phyloP scores from a whole-genome alignment of 2,329 filamentous ascomycete genomes.

The Alternaria dauci region DNA sequence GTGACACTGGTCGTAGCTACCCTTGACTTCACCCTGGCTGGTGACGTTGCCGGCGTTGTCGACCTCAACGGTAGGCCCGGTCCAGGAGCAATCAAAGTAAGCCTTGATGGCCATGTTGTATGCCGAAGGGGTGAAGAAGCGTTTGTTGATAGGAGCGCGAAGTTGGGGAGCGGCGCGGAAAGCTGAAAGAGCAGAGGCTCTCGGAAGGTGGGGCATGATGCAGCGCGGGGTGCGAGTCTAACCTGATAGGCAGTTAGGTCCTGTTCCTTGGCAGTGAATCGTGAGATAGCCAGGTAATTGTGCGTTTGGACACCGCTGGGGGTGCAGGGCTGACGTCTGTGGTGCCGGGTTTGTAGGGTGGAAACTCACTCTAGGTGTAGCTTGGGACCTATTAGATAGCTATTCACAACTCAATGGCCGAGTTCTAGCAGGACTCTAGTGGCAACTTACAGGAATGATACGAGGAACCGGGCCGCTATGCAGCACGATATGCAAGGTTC shows the following conservation, averaged over 20 bases:
- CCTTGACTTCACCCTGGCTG: constrained; percentile 58
- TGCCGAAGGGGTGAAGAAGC: constrained; percentile 70
- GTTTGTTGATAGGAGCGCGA: constrained; percentile 53
- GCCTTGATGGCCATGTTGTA: constrained; percentile 78
- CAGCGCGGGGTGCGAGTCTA: constrained; percentile 35
- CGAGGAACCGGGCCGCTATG: constrained; percentile 45
- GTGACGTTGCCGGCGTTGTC: constrained; percentile 63
- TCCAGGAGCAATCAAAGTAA: constrained; percentile 77
- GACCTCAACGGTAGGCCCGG: constrained; percentile 74
- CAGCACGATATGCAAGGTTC: constrained; percentile 34
- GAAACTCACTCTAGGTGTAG: constrained; percentile 10
- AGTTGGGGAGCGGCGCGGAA: constrained; percentile 43
- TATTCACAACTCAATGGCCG: constrained; percentile 18
- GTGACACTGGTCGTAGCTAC: constrained; percentile 54
- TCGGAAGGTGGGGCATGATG: constrained; percentile 42
- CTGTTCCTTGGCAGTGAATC: constrained; percentile 28
- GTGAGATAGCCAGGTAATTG: constrained; percentile 12
- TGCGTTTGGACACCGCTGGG: constrained; percentile 4
- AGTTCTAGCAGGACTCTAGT: constrained; percentile 12
- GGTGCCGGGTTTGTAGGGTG: neutral
- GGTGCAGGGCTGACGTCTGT: constrained; percentile 16
- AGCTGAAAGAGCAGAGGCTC: constrained; percentile 42
- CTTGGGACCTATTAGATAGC: neutral
- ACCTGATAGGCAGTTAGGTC: constrained; percentile 26
- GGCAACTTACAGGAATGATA: constrained; percentile 14